Conservation (phyloP, 1,139 yeast species). For the Blastobotrys persicus region DNA sequence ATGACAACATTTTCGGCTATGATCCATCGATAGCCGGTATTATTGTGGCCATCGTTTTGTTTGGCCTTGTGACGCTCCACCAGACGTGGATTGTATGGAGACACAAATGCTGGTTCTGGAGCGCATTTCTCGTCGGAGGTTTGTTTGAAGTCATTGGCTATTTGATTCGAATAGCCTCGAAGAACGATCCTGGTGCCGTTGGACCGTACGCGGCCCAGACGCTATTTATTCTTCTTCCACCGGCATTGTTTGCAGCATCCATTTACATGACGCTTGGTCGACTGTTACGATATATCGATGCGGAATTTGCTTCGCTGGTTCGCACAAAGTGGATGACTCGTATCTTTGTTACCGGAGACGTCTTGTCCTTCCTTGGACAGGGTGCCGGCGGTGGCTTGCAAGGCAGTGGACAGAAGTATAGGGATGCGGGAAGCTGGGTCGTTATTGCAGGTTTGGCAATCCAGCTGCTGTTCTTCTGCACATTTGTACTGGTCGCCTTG, state of each 20-base stretch:
- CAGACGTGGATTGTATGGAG: slow-evolving; percentile 21
- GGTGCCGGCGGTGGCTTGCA: slow-evolving; percentile 47
- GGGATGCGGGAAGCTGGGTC: slow-evolving; percentile 22
- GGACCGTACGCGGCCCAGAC: slow-evolving; percentile 41
- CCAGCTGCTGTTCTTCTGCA: slow-evolving; percentile 42
- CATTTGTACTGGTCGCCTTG: slow-evolving; percentile 30
- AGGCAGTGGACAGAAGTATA: slow-evolving; percentile 22
- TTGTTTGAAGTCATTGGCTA: slow-evolving; percentile 38
- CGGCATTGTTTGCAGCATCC: slow-evolving; percentile 46
- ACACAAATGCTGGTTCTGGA: slow-evolving; percentile 21
- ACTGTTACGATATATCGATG: slow-evolving; percentile 34
- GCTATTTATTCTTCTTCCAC: slow-evolving; percentile 43
- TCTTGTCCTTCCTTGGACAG: slow-evolving; percentile 43
- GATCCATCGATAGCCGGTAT: slow-evolving; percentile 24
- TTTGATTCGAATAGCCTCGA: slow-evolving; percentile 35
- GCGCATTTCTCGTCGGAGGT: slow-evolving; percentile 27
- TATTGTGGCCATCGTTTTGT: slow-evolving; percentile 23
- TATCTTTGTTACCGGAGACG: slow-evolving; percentile 47
- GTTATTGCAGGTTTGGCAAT: slow-evolving; percentile 33
- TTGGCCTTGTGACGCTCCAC: slow-evolving; percentile 17
- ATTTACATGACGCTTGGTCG: slow-evolving; percentile 47
- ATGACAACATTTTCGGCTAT: slow-evolving; percentile 16
- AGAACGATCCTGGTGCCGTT: slow-evolving; percentile 23
- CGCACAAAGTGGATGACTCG: slow-evolving; percentile 39
- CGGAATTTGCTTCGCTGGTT: slow-evolving; percentile 36